A percentile compares a stretch with the other conserved stretches of the same genome.
Evolutionary conservation across 1,284 basidiomycete species (phyloP).

Genomic region (Singerocomus rubriflavus): DNA sequence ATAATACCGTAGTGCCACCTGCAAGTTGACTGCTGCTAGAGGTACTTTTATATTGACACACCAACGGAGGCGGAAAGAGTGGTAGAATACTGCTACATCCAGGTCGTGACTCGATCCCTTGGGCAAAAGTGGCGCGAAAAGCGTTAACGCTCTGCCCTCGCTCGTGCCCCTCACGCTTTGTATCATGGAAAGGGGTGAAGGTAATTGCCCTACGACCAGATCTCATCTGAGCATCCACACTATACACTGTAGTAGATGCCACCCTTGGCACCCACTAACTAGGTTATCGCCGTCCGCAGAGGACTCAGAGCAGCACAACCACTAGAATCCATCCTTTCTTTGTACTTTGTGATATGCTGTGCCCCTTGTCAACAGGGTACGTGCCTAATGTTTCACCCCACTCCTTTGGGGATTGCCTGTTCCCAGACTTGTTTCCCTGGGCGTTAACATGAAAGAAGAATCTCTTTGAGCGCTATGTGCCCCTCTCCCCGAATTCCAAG

Average conservation of each 20-base stretch:
- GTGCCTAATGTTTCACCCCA: not conserved
- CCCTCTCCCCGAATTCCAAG: not conserved
- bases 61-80: no score
- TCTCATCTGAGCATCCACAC: not conserved
- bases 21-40: no score
- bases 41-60: no score
- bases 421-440: not conserved
- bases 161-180: slow-evolving; percentile 3
- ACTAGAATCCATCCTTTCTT: not conserved
- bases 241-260: not conserved
- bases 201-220: not conserved
- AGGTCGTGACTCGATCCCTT: no score
- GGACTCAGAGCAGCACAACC: not conserved
- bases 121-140: no score
- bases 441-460: not conserved
- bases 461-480: not conserved
- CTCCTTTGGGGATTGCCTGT: not conserved
- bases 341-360: no score
- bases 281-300: not conserved
- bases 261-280: not conserved
- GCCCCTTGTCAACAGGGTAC: no score
- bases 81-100: no score
- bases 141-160: not conserved
- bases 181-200: not conserved
- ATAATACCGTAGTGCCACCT: no score